Percentiles rank a stretch among this genome's conserved stretches.
Conservation (phyloP, 2,329 filamentous ascomycete species). For the Ascochyta rabiei region DNA sequence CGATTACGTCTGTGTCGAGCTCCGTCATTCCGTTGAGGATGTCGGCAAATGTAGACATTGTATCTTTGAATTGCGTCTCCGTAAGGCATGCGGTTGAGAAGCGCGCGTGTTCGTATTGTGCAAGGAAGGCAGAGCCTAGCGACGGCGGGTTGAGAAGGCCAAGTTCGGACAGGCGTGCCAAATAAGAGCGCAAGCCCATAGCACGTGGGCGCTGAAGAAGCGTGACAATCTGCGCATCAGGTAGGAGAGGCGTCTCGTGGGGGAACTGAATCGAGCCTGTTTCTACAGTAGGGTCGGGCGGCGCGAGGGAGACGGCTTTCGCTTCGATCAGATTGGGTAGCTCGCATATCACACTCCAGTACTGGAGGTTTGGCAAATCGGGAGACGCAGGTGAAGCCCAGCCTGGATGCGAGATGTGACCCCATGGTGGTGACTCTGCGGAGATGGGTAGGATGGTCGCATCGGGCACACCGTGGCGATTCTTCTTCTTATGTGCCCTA, state of each 20-base stretch:
- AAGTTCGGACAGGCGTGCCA: slow-evolving; percentile 71
- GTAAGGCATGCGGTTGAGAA: slow-evolving; percentile 76
- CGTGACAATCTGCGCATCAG: slow-evolving; percentile 71
- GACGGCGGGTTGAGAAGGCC: slow-evolving; percentile 64
- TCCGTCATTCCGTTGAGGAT: slow-evolving; percentile 77
- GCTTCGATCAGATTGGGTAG: slow-evolving; percentile 90
- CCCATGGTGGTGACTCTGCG: slow-evolving; percentile 69
- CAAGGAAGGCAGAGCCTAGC: slow-evolving; percentile 67
- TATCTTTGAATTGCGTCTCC: slow-evolving; percentile 71
- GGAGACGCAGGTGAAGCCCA: slow-evolving; percentile 82
- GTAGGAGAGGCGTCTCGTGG: slow-evolving; percentile 45
- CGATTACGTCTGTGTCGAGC: slow-evolving; percentile 62
- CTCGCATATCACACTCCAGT: slow-evolving; percentile 79
- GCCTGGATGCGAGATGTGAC: slow-evolving; percentile 80
- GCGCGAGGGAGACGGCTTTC: slow-evolving; percentile 86
- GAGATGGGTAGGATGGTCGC: slow-evolving; percentile 49
- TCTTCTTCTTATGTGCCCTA: slow-evolving; percentile 38
- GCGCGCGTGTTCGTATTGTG: slow-evolving; percentile 80
- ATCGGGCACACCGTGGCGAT: slow-evolving; percentile 27
- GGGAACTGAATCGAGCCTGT: slow-evolving; percentile 25
- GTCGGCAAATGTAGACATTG: slow-evolving; percentile 86
- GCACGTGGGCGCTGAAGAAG: slow-evolving; percentile 72
- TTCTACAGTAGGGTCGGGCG: slow-evolving; percentile 57
- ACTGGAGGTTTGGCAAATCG: slow-evolving; percentile 82
- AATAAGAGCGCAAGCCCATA: slow-evolving; percentile 81